These are phyloP conservation scores for Diaporthe batatas DNA, from an alignment of 2,329 filamentous ascomycete genomes.

Conservation along the genomic window DNA sequence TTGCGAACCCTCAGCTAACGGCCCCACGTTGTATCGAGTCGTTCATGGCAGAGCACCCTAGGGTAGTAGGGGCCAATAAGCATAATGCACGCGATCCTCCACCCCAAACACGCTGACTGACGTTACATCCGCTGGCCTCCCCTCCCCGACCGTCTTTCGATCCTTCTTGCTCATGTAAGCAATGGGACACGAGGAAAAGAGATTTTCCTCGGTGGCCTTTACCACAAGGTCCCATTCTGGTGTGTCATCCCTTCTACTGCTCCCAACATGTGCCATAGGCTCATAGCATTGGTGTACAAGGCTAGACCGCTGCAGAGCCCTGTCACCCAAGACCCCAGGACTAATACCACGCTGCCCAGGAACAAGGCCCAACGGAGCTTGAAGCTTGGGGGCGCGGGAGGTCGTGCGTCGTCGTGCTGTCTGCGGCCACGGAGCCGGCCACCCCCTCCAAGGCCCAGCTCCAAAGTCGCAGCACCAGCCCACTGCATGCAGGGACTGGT, in stretches of 20 bases:
- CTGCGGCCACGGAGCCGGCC: constrained; percentile 32
- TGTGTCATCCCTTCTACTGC: too few species aligned
- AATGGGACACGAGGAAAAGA: neutral
- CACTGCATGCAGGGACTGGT: constrained; percentile 33
- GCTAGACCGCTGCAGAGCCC: neutral
- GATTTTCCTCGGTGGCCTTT: neutral
- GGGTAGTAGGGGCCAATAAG: constrained; percentile 10
- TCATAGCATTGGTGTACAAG: too few species aligned
- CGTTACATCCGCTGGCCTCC: neutral
- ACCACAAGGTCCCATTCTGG: neutral
- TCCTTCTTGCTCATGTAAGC: constrained; percentile 25
- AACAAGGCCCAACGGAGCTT: constrained; percentile 27
- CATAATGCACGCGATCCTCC: constrained; percentile 28
- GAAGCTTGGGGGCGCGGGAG: constrained; percentile 18
- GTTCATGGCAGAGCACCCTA: constrained; percentile 7
- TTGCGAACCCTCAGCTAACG: neutral
- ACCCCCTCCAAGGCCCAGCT: constrained; percentile 3
- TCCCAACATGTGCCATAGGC: neutral
- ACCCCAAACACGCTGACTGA: constrained; percentile 10
- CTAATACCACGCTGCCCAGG: constrained; percentile 31
- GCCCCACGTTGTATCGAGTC: constrained; percentile 27
- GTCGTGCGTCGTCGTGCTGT: constrained; percentile 14
- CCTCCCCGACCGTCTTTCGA: neutral
- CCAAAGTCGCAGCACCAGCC: neutral
- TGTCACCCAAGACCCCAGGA: constrained; percentile 6